A percentile compares a stretch with the other conserved stretches of the same genome.
Conservation (phyloP, 225 moss, liverwort and hornwort species). For the Pleurozium schreberi region DNA sequence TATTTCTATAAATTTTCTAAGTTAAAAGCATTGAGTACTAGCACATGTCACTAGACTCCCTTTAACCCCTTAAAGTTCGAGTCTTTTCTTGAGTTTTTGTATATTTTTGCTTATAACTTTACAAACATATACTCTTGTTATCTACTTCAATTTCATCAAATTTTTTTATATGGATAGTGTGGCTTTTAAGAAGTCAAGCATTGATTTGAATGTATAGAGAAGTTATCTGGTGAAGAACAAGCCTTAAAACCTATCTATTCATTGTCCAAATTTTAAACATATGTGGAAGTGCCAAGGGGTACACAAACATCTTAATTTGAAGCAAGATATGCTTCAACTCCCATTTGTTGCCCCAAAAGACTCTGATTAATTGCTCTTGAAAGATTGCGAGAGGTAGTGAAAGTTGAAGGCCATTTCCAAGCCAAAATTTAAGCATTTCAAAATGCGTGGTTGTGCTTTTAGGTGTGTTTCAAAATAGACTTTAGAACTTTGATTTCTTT, state of each 20-base stretch:
- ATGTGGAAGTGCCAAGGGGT: no score
- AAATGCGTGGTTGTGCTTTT: background rate
- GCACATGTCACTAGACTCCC: no score
- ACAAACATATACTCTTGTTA: background rate
- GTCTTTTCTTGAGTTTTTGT: background rate
- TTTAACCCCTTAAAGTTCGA: rapidly evolving
- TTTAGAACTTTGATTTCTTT: background rate
- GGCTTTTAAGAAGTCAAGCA: background rate
- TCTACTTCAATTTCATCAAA: background rate
- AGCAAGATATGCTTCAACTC: background rate
- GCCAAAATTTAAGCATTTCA: background rate
- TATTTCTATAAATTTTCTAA: background rate
- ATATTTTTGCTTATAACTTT: background rate
- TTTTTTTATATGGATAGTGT: no score
- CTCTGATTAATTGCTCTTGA: background rate
- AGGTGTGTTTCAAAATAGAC: background rate
- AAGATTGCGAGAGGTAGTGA: background rate
- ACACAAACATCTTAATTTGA: background rate
- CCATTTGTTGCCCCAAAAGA: background rate
- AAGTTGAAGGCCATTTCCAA: background rate
- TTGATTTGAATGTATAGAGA: background rate
- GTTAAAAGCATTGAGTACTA: background rate
- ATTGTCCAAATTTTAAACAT: no score
- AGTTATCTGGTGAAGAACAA: background rate
- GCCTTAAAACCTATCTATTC: no score